A percentile compares a stretch with the other conserved stretches of the same genome.
phyloP scores from a whole-genome alignment of 768 basidiomycete species.

The Tephrocybe rancida region DNA sequence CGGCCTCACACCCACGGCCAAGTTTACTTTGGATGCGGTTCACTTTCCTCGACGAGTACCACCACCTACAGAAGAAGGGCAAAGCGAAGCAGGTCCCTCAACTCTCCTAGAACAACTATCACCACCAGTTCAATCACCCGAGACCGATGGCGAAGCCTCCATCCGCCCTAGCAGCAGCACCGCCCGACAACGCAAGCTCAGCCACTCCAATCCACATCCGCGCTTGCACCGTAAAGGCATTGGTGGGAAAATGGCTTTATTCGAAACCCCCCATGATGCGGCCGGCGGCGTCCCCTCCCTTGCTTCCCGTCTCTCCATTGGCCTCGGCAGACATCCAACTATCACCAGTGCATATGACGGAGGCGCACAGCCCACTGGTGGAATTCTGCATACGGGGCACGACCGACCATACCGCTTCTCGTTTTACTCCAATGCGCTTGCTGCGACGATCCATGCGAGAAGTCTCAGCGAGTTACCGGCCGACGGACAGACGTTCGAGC shows the following conservation, averaged over 20 bases:
- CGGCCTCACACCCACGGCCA: conserved; percentile 55
- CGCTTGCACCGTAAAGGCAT: conserved; percentile 58
- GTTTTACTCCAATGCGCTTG: conserved; percentile 93
- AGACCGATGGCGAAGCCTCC: conserved; percentile 10
- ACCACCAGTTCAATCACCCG: neutral
- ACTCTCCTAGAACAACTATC: conserved; percentile 1
- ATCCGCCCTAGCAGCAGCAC: conserved; percentile 7
- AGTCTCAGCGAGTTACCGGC: conserved; percentile 92
- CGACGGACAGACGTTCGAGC: conserved; percentile 90
- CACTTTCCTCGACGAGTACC: conserved; percentile 10
- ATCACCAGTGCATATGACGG: conserved; percentile 1
- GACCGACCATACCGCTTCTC: conserved; percentile 97
- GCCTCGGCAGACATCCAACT: conserved; percentile 25
- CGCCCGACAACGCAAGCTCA: conserved; percentile 80
- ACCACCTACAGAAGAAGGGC: conserved; percentile 1
- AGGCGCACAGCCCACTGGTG: conserved; percentile 13
- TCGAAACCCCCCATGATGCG: conserved; percentile 62
- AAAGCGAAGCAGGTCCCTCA: conserved; percentile 15
- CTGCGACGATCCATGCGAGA: conserved; percentile 93
- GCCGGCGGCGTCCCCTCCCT: conserved; percentile 13
- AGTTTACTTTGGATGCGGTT: conserved; percentile 35
- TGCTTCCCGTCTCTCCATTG: conserved; percentile 18
- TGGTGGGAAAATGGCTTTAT: conserved; percentile 88
- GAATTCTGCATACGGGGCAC: conserved; percentile 56
- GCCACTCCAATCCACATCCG: conserved; percentile 75